Conservation (phyloP, 306 rosid genomes). For the Cucumis melo region DNA sequence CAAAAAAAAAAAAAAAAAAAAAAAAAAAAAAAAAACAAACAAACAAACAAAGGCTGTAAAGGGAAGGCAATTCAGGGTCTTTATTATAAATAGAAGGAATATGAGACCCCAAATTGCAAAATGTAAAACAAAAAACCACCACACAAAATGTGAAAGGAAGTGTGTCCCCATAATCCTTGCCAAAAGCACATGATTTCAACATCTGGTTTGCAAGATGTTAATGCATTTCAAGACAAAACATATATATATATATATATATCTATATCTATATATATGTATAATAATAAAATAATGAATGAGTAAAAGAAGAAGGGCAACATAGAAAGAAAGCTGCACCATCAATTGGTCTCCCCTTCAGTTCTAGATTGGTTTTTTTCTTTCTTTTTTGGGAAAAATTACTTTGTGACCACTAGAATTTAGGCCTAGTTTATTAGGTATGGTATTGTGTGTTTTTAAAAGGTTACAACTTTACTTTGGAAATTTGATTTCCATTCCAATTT, state of each 20-base stretch:
- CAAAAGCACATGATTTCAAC: slow-evolving; percentile 41
- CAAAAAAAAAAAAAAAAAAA: too few relatives aligned
- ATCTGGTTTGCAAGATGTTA: slow-evolving; percentile 31
- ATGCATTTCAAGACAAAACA: slow-evolving; percentile 18
- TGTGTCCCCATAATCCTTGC: slow-evolving; percentile 34
- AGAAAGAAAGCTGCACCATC: neutral
- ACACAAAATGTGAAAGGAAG: slow-evolving; percentile 5
- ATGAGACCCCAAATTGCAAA: slow-evolving; percentile 6
- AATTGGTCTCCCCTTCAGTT: neutral
- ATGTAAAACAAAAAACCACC: slow-evolving; percentile 27
- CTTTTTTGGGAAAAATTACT: too few relatives aligned
- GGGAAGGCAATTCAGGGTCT: neutral
- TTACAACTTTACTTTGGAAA: too few relatives aligned
- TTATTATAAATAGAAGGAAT: neutral
- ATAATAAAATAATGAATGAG: too few relatives aligned
- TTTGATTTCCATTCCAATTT: too few relatives aligned
- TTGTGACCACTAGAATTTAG: too few relatives aligned
- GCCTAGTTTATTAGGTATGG: too few relatives aligned
- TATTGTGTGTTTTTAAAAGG: too few relatives aligned
- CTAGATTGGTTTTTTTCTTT: neutral
- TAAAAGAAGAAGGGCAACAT: neutral
- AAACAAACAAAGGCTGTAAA: neutral
- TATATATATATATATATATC: neutral
- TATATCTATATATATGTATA: too few relatives aligned
- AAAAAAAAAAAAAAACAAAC: too few relatives aligned